phyloP scores from a whole-genome alignment of 2,329 filamentous ascomycete genomes.

The Scopulariopsis brevicaulis region DNA sequence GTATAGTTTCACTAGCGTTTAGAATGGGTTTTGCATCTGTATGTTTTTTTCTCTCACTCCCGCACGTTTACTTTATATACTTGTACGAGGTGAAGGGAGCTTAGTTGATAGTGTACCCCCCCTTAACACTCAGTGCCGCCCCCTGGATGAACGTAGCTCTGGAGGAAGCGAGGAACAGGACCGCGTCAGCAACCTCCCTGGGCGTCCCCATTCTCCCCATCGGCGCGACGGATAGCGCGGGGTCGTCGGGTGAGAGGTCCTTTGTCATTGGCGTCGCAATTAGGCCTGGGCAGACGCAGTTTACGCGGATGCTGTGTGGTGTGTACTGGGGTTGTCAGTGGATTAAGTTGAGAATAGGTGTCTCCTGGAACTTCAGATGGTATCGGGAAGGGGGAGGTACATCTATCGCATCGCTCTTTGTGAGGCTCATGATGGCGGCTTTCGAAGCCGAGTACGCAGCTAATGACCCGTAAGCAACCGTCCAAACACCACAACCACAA shows the following conservation, averaged over 20 bases:
- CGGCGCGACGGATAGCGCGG: constrained; percentile 19
- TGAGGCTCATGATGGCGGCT: constrained; percentile 31
- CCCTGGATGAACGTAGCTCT: constrained; percentile 34
- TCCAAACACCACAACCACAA: too few species aligned
- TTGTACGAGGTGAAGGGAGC: background rate
- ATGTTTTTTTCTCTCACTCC: background rate
- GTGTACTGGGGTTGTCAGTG: constrained; percentile 22
- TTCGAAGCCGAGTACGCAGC: constrained; percentile 33
- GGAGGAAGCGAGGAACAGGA: constrained; percentile 29
- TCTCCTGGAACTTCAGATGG: too few species aligned
- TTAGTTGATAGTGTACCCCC: constrained; percentile 15
- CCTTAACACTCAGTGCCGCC: constrained; percentile 28
- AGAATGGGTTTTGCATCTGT: background rate
- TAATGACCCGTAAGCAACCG: constrained; percentile 8
- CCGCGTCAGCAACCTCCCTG: constrained; percentile 32
- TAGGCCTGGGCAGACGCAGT: constrained; percentile 32
- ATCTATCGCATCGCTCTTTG: constrained; percentile 33
- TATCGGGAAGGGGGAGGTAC: constrained; percentile 14
- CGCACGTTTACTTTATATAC: background rate
- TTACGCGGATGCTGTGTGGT: constrained; percentile 29
- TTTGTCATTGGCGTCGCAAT: constrained; percentile 32
- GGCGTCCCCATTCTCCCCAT: constrained; percentile 27
- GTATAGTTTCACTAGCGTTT: background rate
- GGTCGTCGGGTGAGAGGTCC: constrained; percentile 20
- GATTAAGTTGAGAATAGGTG: too few species aligned